Conservation (phyloP, 345 rosid species). For the Brassica carinata region DNA sequence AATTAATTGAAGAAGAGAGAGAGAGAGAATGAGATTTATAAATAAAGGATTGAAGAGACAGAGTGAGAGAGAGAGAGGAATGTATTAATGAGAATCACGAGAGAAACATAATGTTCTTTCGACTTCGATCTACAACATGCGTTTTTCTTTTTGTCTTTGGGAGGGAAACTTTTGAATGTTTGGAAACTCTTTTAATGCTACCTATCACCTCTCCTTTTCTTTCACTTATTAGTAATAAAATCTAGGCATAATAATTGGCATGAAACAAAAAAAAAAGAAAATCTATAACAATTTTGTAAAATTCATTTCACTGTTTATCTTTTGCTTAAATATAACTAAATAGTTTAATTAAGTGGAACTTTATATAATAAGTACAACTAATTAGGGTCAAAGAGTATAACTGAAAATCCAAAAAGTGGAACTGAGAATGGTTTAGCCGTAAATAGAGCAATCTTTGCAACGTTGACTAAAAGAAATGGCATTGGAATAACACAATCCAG, state of each 20-base stretch:
- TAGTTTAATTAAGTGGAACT: neutral
- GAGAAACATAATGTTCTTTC: constrained; percentile 22
- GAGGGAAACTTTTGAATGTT: constrained; percentile 43
- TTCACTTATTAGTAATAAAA: neutral
- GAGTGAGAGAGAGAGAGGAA: neutral
- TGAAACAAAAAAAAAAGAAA: neutral
- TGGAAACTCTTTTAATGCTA: constrained; percentile 24
- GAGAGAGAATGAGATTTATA: constrained; percentile 8
- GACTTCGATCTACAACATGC: constrained; percentile 1
- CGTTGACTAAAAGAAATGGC: constrained; percentile 14
- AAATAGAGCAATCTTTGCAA: constrained; percentile 3
- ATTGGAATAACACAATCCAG: constrained; percentile 9
- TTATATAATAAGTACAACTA: neutral
- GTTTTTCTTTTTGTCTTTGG: neutral
- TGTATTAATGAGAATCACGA: constrained; percentile 40
- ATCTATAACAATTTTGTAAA: neutral
- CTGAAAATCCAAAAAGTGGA: neutral
- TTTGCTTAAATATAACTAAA: neutral
- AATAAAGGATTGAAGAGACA: neutral
- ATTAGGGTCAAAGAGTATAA: constrained; percentile 6
- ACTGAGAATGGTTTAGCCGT: neutral
- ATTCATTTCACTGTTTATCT: neutral
- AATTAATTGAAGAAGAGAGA: neutral
- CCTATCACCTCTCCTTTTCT: constrained; percentile 25
- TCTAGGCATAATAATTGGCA: neutral